Conservation (phyloP, 2,329 filamentous ascomycete genomes). For the Plectosphaerella sp. region DNA sequence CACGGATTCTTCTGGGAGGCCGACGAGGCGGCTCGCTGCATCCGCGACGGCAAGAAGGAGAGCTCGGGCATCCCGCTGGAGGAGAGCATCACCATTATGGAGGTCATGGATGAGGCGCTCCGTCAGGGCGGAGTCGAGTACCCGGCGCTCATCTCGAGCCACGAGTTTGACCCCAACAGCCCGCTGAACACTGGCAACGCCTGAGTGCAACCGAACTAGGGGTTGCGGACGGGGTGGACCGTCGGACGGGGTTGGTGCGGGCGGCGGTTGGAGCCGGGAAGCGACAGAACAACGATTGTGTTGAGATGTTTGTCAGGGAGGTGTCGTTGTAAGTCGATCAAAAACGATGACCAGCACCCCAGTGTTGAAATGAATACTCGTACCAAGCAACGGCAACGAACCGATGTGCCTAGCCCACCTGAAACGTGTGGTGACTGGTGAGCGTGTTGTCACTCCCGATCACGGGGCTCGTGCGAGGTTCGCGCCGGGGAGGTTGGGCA, state of each 20-base stretch:
- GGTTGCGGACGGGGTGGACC: no score
- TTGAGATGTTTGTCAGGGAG: no score
- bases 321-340: no score
- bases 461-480: background rate
- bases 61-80: constrained; percentile 65
- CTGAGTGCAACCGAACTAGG: background rate
- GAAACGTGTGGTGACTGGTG: background rate
- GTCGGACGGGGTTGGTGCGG: no score
- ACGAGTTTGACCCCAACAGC: constrained; percentile 55
- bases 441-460: background rate
- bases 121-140: constrained; percentile 49
- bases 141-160: constrained; percentile 51
- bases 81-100: constrained; percentile 84
- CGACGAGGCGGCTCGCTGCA: constrained; percentile 69
- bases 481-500: no score
- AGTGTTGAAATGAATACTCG: no score
- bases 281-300: no score
- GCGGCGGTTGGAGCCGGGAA: no score
- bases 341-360: no score
- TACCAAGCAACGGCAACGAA: no score
- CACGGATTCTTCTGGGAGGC: constrained; percentile 90
- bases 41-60: constrained; percentile 74
- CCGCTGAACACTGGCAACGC: constrained; percentile 54
- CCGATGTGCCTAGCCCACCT: background rate
- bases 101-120: constrained; percentile 56